Evolutionary conservation across 2,329 filamentous ascomycete genomes (phyloP).

Genomic region (Zymoseptoria crescenta): DNA sequence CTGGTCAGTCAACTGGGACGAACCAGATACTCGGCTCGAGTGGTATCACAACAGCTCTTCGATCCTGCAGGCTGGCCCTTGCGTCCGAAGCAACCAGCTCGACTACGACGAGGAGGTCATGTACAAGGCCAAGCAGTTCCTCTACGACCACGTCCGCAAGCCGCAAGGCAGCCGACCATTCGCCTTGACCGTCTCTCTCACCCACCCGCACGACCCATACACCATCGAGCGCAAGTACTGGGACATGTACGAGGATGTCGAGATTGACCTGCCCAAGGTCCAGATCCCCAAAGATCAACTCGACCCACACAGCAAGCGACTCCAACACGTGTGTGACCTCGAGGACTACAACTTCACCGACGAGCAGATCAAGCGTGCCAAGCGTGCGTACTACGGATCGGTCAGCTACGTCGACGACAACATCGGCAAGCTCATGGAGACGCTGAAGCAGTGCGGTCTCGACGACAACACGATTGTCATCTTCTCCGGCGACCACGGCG

Average conservation of each 20-base stretch:
- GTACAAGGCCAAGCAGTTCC: slow-evolving; percentile 79
- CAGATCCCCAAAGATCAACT: slow-evolving; percentile 71
- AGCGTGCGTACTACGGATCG: slow-evolving; percentile 84
- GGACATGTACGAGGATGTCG: slow-evolving; percentile 82
- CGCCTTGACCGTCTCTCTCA: slow-evolving; percentile 83
- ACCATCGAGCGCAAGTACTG: slow-evolving; percentile 90
- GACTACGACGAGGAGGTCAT: slow-evolving; percentile 97
- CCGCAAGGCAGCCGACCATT: slow-evolving; percentile 69
- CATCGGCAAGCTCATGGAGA: slow-evolving; percentile 71
- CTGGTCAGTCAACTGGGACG: slow-evolving; percentile 94
- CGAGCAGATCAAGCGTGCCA: slow-evolving; percentile 77
- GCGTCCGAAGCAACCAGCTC: slow-evolving; percentile 85
- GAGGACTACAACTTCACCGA: slow-evolving; percentile 77
- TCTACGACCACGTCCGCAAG: slow-evolving; percentile 84
- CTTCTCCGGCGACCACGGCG: slow-evolving; percentile 88
- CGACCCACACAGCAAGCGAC: slow-evolving; percentile 77
- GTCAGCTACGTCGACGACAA: slow-evolving; percentile 93
- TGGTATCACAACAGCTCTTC: slow-evolving; percentile 97
- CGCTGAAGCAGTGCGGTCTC: slow-evolving; percentile 70
- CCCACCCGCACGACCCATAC: slow-evolving; percentile 91
- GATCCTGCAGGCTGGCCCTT: slow-evolving; percentile 80
- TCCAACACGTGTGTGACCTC: slow-evolving; percentile 79
- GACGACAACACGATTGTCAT: slow-evolving; percentile 83
- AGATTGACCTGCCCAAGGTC: slow-evolving; percentile 75
- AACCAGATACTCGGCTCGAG: slow-evolving; percentile 73